Percentiles rank a stretch among this genome's conserved stretches.
Evolutionary conservation across 2,329 filamentous ascomycete genomes (phyloP).

Genomic region (Colletotrichum camelliae): DNA sequence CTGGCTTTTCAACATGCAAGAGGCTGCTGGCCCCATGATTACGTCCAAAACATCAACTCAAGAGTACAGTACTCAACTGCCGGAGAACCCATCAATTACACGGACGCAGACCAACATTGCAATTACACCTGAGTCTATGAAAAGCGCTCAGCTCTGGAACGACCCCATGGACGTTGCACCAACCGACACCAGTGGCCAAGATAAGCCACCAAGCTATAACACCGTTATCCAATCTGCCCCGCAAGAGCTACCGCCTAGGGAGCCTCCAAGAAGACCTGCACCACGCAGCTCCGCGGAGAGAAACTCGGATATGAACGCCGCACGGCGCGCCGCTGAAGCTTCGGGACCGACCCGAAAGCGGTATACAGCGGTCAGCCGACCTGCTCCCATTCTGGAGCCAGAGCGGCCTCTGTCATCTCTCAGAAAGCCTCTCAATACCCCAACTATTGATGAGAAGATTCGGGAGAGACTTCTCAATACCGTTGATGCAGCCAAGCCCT

Average conservation of each 20-base stretch:
- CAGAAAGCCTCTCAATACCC: slow-evolving; percentile 21
- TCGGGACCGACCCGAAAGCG: neutral
- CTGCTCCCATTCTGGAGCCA: neutral
- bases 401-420: slow-evolving; percentile 30
- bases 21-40: slow-evolving; percentile 23
- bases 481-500: slow-evolving; percentile 53
- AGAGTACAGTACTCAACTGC: neutral
- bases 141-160: slow-evolving; percentile 28
- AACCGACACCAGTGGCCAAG: neutral
- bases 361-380: neutral
- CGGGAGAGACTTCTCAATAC: slow-evolving; percentile 51
- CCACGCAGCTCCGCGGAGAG: neutral
- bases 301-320: neutral
- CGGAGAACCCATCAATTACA: neutral
- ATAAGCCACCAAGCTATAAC: slow-evolving; percentile 19
- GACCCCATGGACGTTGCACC: neutral
- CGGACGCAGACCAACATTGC: slow-evolving; percentile 11
- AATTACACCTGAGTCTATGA: slow-evolving; percentile 24
- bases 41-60: neutral
- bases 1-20: slow-evolving; percentile 62
- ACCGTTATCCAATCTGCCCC: neutral
- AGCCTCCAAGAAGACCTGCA: neutral
- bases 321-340: neutral
- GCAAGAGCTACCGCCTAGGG: neutral
- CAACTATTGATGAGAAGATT: slow-evolving; percentile 43